Conservation (phyloP, 2,329 filamentous ascomycete genomes). For the Nemania serpens region DNA sequence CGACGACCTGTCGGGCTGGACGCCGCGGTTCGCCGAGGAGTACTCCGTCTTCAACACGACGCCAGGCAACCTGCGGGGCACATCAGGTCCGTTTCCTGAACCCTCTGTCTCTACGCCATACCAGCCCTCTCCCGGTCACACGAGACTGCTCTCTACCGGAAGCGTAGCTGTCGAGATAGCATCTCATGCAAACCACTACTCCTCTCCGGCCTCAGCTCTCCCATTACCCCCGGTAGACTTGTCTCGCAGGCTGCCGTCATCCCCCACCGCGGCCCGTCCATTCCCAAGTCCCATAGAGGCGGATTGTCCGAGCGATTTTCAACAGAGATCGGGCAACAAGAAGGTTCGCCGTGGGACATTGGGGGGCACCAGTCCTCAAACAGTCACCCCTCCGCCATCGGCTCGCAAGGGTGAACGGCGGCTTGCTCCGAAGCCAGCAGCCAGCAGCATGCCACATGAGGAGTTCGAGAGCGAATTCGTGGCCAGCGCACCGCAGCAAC, state of each 20-base stretch:
- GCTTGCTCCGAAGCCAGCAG: constrained; percentile 55
- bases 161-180: constrained; percentile 56
- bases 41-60: constrained; percentile 70
- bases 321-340: constrained; percentile 46
- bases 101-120: constrained; percentile 47
- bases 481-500: constrained; percentile 53
- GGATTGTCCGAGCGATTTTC: constrained; percentile 35
- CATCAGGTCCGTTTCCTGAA: constrained; percentile 52
- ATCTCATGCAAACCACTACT: constrained; percentile 67
- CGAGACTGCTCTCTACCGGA: constrained; percentile 57
- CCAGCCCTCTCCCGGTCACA: constrained; percentile 46
- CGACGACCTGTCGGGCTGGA: constrained; percentile 58
- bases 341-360: constrained; percentile 51
- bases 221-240: constrained; percentile 64
- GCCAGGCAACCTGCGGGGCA: constrained; percentile 60
- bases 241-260: constrained; percentile 62
- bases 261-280: constrained; percentile 52
- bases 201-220: constrained; percentile 57
- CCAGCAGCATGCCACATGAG: constrained; percentile 62
- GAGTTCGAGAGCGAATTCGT: constrained; percentile 58
- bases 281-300: constrained; percentile 40
- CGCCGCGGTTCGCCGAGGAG: constrained; percentile 66
- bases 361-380: constrained; percentile 52
- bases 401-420: constrained; percentile 59
- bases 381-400: constrained; percentile 64